Percentiles rank a stretch among this genome's conserved stretches.
Conservation (phyloP, 1,139 yeast species). For the Nakaseomyces glabratus region DNA sequence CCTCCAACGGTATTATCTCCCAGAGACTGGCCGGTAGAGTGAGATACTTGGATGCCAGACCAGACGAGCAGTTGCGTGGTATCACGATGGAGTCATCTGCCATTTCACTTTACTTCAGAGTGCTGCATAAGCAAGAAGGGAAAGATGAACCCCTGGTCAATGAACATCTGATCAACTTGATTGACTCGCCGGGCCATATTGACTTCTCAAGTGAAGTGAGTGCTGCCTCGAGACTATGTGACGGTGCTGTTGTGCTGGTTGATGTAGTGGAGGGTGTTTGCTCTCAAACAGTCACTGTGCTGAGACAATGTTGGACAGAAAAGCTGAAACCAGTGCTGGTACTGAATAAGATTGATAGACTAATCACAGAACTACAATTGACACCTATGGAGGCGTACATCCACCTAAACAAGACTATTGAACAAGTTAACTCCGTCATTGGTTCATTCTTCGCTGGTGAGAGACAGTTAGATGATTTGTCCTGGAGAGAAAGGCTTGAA, state of each 20-base stretch:
- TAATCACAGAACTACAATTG: slow-evolving; percentile 72
- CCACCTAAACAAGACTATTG: slow-evolving; percentile 70
- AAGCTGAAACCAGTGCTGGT: slow-evolving; percentile 81
- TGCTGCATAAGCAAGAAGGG: slow-evolving; percentile 41
- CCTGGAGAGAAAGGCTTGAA: slow-evolving; percentile 64
- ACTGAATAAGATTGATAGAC: slow-evolving; percentile 85
- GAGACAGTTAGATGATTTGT: slow-evolving; percentile 80
- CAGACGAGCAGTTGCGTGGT: slow-evolving; percentile 92
- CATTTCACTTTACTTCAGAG: slow-evolving; percentile 73
- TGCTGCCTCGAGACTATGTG: slow-evolving; percentile 90
- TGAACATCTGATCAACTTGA: slow-evolving; percentile 81
- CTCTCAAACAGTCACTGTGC: slow-evolving; percentile 89
- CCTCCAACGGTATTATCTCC: slow-evolving; percentile 93
- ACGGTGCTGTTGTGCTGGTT: slow-evolving; percentile 89
- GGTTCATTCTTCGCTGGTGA: slow-evolving; percentile 93
- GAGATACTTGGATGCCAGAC: slow-evolving; percentile 84
- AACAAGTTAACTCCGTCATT: slow-evolving; percentile 89
- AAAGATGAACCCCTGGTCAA: slow-evolving; percentile 41
- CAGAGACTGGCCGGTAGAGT: slow-evolving; percentile 93
- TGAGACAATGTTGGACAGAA: slow-evolving; percentile 94
- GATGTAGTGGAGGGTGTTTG: slow-evolving; percentile 98
- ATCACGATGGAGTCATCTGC: slow-evolving; percentile 98
- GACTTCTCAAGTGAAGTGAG: slow-evolving; percentile 96
- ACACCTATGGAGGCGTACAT: slow-evolving; percentile 79
- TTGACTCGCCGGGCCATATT: slow-evolving; percentile 98